phyloP scores from a whole-genome alignment of 2,329 filamentous ascomycete genomes.

The Fusarium udum region DNA sequence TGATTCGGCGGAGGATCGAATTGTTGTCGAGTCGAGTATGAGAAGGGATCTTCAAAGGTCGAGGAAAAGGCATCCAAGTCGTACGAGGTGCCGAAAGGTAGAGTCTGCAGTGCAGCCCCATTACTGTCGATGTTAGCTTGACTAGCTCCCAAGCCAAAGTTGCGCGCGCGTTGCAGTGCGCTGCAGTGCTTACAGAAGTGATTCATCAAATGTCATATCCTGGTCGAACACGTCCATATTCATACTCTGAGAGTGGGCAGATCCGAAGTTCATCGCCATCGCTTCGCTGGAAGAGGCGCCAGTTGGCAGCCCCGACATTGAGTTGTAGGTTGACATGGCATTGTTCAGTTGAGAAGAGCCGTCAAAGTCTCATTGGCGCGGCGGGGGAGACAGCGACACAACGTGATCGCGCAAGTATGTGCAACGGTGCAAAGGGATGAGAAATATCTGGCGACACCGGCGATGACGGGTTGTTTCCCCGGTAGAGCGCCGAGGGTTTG shows the following conservation, averaged over 20 bases:
- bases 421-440: conserved; percentile 16
- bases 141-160: neutral
- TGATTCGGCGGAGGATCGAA: conserved; percentile 56
- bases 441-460: conserved; percentile 1
- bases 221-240: conserved; percentile 62
- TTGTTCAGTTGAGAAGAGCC: conserved; percentile 48
- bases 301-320: conserved; percentile 61
- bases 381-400: conserved; percentile 33
- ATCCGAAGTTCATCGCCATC: conserved; percentile 56
- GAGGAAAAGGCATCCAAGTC: conserved; percentile 69
- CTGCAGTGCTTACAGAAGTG: conserved; percentile 58
- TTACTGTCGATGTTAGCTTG: conserved; percentile 45
- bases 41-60: conserved; percentile 73
- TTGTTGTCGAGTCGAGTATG: conserved; percentile 61
- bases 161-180: conserved; percentile 24
- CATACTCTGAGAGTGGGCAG: conserved; percentile 49
- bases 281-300: conserved; percentile 56
- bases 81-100: conserved; percentile 68
- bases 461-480: conserved; percentile 3
- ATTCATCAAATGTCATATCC: conserved; percentile 65
- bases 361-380: conserved; percentile 45
- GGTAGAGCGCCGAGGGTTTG: conserved; percentile 18
- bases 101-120: conserved; percentile 46
- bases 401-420: conserved; percentile 26
- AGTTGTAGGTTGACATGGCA: conserved; percentile 69